Conservation (phyloP, 768 basidiomycete species). For the Saitozyma podzolica region DNA sequence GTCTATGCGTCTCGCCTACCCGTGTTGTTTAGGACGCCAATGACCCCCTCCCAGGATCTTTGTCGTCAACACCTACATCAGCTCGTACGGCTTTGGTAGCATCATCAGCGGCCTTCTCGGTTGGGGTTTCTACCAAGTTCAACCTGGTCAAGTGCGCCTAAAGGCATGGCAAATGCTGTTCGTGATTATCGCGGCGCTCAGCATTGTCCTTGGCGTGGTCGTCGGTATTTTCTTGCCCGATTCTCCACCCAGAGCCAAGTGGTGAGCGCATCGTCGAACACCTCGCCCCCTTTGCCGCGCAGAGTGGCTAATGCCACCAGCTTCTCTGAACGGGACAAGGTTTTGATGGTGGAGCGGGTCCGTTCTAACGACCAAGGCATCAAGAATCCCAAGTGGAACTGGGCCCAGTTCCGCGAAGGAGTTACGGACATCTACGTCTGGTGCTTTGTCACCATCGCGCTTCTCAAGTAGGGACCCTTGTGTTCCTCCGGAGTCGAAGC, state of each 20-base stretch:
- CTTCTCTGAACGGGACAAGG: conserved; percentile 52
- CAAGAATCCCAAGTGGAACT: conserved; percentile 59
- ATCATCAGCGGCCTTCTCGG: conserved; percentile 13
- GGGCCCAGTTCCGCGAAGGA: conserved; percentile 53
- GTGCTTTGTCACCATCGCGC: conserved; percentile 54
- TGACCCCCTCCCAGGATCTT: no score
- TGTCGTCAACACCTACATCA: no score
- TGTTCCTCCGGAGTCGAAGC: conserved; percentile 5
- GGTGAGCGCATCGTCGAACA: conserved; percentile 16
- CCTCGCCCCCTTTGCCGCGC: conserved; percentile 8
- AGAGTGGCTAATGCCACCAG: neutral
- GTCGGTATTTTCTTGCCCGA: neutral
- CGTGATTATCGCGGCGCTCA: neutral
- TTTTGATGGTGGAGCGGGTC: conserved; percentile 59
- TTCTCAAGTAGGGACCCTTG: no score
- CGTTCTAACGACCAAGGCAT: conserved; percentile 60
- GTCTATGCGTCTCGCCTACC: no score
- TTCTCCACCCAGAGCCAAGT: conserved; percentile 6
- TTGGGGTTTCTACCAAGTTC: conserved; percentile 32
- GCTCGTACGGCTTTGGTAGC: conserved; percentile 13
- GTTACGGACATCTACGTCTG: conserved; percentile 57
- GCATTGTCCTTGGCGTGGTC: neutral
- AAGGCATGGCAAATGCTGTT: neutral
- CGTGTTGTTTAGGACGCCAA: no score
- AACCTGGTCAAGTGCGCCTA: neutral